Evolutionary conservation across 2,329 filamentous ascomycete genomes (phyloP).

Genomic region (Sporothrix variecibatus): DNA sequence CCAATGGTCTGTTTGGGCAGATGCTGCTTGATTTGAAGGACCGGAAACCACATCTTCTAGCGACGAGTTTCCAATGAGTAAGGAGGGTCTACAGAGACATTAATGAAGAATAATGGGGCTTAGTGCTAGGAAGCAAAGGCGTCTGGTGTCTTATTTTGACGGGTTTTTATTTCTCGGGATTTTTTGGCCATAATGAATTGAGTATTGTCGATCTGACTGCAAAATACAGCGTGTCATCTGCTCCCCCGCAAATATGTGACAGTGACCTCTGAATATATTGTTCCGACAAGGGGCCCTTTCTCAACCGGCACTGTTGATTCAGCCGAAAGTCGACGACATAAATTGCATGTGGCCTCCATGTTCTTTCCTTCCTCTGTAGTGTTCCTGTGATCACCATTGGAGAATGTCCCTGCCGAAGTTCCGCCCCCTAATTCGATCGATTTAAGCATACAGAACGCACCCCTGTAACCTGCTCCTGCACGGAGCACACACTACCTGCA

Average conservation of each 20-base stretch:
- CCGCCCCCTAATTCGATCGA: conserved; percentile 5
- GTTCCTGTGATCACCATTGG: neutral
- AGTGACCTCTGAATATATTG: neutral
- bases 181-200: neutral
- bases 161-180: neutral
- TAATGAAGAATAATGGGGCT: neutral
- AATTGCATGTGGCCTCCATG: neutral
- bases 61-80: conserved; percentile 50
- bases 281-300: too few relatives aligned
- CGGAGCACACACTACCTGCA: neutral
- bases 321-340: neutral
- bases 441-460: neutral
- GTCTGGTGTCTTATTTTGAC: neutral
- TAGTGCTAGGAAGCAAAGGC: neutral
- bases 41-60: conserved; percentile 68
- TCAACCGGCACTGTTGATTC: neutral
- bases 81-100: too few relatives aligned
- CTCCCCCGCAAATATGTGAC: neutral
- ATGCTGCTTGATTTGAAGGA: conserved; percentile 74
- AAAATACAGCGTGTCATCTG: neutral
- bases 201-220: neutral
- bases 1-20: conserved; percentile 84
- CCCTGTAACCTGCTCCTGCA: neutral
- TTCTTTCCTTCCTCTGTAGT: neutral
- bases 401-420: neutral